Base-by-base conservation (phyloP, 2,329 filamentous ascomycete species). In the Trichoderma guizhouense region DNA sequence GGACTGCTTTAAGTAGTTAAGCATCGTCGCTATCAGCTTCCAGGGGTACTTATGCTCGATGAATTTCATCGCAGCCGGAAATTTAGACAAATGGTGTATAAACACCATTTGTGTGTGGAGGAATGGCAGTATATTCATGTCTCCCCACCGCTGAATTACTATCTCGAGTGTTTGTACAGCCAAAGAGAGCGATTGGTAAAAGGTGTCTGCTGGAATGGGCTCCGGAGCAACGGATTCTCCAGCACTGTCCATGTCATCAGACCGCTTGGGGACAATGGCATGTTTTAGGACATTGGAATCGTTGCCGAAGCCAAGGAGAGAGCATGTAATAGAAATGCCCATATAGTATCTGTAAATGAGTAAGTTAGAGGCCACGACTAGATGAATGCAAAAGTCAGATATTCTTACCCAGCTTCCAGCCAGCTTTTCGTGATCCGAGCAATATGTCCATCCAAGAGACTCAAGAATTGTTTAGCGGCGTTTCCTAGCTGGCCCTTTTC, bases 101-200 rank as follows among this genome's bases (percentile, higher is more conserved):
- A 92, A 92, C 0, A 88, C 86, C 30, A 93, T 81, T 5, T 86
- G 85, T 0, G 89, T 85, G 74, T 93, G 90, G 0, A 92, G 76
- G 76, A 89, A 92, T 0, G 90, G 86, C 1, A 92, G 81, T 3
- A 89, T 86, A 73, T 90, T 89, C 3, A 84, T 81, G 58, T 92
- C 89, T 0, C 85, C 86, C 32, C 85, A 83, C 0, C 89, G 84
- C 2, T 80, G 79, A 8, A 90, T 82, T 1, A 87, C 83, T 1
- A 88, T 78, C 3, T 79, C 74, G 51, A 86, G 83, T 0, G 84
- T 87, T 2, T 81, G 77, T 39, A 82, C 80, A 1, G 82, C 81
- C 43, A 91, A 81, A 0, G 75, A 70, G 21, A 81, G 81, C 0
- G 84, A 84, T 62, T 79, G 76, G 1, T 75, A 69, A 21, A 85